Percentiles rank a stretch among this genome's conserved stretches.
These are phyloP conservation scores for Cladophialophora bantiana DNA, from an alignment of 2,329 filamentous ascomycete genomes.

Conservation along the genomic window DNA sequence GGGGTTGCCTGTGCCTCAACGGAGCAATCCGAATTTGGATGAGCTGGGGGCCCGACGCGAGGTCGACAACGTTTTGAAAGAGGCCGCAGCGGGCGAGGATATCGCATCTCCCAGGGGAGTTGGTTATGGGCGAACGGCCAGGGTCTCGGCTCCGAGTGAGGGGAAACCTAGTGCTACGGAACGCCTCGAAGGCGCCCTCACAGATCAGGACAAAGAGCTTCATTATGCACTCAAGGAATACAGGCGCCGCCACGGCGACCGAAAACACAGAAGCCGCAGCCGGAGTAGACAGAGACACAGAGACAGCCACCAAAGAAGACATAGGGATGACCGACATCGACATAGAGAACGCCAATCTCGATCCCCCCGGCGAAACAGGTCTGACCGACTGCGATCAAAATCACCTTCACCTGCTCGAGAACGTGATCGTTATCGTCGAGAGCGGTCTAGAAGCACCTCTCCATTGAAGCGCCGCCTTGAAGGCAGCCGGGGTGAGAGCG, in stretches of 20 bases:
- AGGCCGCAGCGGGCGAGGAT: conserved; percentile 46
- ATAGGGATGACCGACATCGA: conserved; percentile 44
- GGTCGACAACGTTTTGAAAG: conserved; percentile 61
- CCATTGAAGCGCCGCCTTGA: conserved; percentile 20
- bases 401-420: conserved; percentile 27
- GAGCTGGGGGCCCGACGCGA: conserved; percentile 67
- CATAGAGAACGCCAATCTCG: conserved; percentile 44
- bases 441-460: conserved; percentile 25
- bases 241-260: conserved; percentile 46
- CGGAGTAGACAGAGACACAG: conserved; percentile 44
- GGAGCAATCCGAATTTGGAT: conserved; percentile 66
- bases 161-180: conserved; percentile 41
- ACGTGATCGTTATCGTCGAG: conserved; percentile 22
- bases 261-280: conserved; percentile 29
- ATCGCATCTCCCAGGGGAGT: conserved; percentile 43
- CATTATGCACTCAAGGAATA: conserved; percentile 42
- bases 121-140: conserved; percentile 42
- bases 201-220: conserved; percentile 38
- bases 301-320: conserved; percentile 44
- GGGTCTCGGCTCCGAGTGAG: conserved; percentile 21
- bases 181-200: conserved; percentile 42
- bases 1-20: conserved; percentile 74
- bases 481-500: conserved; percentile 16
- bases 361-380: conserved; percentile 40
- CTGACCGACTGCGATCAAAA: conserved; percentile 42